Base-by-base conservation (phyloP, 192 early-diverging fungal species). In the Globomyces pollinis-pini region DNA sequence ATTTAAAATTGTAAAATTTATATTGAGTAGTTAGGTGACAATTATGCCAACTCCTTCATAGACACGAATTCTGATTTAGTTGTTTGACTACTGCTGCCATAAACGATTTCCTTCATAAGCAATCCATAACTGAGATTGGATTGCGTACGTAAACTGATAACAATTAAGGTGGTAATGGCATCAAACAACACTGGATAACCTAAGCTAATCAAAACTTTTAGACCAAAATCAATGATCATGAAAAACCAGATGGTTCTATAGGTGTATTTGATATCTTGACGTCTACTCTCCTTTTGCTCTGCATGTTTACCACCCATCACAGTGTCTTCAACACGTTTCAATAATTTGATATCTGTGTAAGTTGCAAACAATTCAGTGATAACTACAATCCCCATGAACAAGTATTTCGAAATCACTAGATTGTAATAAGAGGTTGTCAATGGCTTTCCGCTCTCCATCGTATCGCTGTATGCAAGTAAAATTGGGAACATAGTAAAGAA, bases 141-240 rank as follows among this genome's bases (percentile, higher is more conserved):
- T 30, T 29, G 9, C 18, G 55, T 24, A 9, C 55, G 24, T 7
- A 57, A 16, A 20, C n/a, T 26, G 5, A 57, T 33, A 11, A 26
- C 24, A 38, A 29, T 16, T 2, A 57, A 41, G 11, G 55, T 42
- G 3, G 26, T 44, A 18, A 33, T 57, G 31, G 29, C 41, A 20
- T 57, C 55, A 44, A 57, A 57, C 8, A 38, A 57, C 7, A 41
- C n/a, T 44, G 55, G 55, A 21, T 57, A 57, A 2, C 55, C 55
- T 13, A 41, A 20, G n/a, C 28, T 33, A 44, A 57, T 57, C 28
- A 57, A 33, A 6, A 57, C 33, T 23, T 57, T 57, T 15, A 57
- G 16, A 11, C 16, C 24, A 16, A 57, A 31, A 20, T 57, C 55
- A 3, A 33, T 24, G 4, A 57, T 4, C 38, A 57, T 44, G 15